phyloP scores from a whole-genome alignment of 176 grass and related monocot genomes.

The Cenchrus purpureus region DNA sequence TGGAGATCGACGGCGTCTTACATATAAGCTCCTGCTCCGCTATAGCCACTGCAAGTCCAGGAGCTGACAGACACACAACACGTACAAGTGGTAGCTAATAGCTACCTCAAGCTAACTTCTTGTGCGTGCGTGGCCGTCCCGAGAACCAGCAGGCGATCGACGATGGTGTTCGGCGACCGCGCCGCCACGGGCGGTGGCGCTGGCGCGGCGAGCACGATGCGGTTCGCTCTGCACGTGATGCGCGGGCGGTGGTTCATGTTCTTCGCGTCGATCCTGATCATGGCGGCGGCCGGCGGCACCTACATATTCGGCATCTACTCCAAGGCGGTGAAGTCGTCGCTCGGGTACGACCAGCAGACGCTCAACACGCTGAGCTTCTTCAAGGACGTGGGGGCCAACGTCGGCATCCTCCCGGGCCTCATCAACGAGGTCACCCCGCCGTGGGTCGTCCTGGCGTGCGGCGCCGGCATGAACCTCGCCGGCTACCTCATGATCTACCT shows the following conservation, averaged over 20 bases:
- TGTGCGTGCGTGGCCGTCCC: background rate
- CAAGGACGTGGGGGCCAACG: constrained; percentile 84
- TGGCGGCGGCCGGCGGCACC: constrained; percentile 64
- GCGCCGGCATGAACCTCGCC: constrained; percentile 73
- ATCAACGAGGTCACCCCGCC: constrained; percentile 70
- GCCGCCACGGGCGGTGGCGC: background rate
- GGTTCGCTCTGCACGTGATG: constrained; percentile 46
- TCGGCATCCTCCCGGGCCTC: constrained; percentile 66
- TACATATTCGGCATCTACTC: constrained; percentile 88
- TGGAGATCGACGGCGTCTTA: too few species aligned
- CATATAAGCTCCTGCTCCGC: too few species aligned
- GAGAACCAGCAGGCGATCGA: background rate
- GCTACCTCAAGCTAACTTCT: background rate
- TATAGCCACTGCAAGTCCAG: too few species aligned
- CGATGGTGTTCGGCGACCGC: constrained; percentile 32
- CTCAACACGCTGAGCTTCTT: constrained; percentile 87
- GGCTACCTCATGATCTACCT: constrained; percentile 90
- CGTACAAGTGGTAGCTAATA: background rate
- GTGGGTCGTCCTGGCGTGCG: constrained; percentile 54
- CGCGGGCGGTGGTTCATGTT: constrained; percentile 81
- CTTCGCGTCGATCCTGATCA: constrained; percentile 72
- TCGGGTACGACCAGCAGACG: constrained; percentile 78
- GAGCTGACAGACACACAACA: too few species aligned
- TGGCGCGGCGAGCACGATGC: background rate
- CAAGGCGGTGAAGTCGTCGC: constrained; percentile 68